A percentile compares a stretch with the other conserved stretches of the same genome.
Evolutionary conservation across 2,329 filamentous ascomycete genomes (phyloP).

Genomic region (Nectriaceae sp.): DNA sequence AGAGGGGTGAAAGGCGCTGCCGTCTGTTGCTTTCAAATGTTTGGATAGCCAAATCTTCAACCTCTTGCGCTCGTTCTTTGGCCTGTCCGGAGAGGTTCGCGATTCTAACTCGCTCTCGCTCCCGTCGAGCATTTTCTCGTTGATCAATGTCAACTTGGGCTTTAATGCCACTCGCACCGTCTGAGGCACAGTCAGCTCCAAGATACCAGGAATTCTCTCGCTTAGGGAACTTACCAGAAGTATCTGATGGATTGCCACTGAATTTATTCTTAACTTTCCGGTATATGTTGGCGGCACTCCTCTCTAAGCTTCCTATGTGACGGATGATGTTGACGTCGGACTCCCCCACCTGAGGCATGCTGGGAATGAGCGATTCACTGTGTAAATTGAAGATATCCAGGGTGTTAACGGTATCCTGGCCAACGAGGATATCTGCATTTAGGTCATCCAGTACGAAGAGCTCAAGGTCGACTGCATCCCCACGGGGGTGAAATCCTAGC

Average conservation of each 20-base stretch:
- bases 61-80: no score
- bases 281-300: background rate
- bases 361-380: background rate
- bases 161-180: background rate
- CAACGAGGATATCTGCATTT: constrained; percentile 1
- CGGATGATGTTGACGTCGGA: background rate
- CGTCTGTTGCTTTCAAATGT: no score
- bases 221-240: background rate
- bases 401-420: background rate
- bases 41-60: no score
- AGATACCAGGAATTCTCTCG: background rate
- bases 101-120: background rate
- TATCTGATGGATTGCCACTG: background rate
- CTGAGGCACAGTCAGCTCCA: background rate
- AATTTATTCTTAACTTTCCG: background rate
- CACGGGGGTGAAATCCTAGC: background rate
- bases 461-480: background rate
- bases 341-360: background rate
- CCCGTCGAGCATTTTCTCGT: background rate
- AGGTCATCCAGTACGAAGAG: background rate
- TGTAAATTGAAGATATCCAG: background rate
- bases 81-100: no score
- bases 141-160: background rate
- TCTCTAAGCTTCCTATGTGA: background rate
- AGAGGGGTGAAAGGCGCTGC: no score